A percentile compares a stretch with the other conserved stretches of the same genome.
Evolutionary conservation across 2,329 filamentous ascomycete species (phyloP).

Genomic region (Torrubiella hemipterigena): DNA sequence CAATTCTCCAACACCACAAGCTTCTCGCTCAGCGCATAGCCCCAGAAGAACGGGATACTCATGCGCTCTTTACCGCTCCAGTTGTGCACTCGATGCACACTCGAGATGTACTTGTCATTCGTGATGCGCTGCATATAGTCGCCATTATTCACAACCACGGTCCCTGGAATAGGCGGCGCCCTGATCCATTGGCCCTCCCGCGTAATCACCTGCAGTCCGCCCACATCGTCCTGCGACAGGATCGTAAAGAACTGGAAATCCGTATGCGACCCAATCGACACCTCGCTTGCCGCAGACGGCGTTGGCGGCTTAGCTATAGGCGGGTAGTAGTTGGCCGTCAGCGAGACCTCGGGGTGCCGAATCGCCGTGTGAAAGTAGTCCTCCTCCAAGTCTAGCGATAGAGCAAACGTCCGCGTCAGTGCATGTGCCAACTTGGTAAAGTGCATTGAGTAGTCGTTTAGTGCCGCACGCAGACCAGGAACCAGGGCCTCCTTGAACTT

Average conservation of each 20-base stretch:
- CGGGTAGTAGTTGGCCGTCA: constrained; percentile 20
- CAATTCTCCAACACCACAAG: constrained; percentile 26
- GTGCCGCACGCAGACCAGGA: too few species aligned
- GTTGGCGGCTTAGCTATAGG: too few species aligned
- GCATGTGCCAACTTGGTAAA: constrained; percentile 37
- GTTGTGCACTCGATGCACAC: constrained; percentile 35
- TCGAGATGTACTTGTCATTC: constrained; percentile 35
- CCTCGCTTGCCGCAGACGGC: constrained; percentile 5
- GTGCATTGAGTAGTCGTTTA: too few species aligned
- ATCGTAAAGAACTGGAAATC: constrained; percentile 41
- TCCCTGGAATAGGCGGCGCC: constrained; percentile 24
- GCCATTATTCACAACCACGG: constrained; percentile 39
- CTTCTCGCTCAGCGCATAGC: constrained; percentile 26
- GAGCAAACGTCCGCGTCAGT: constrained; percentile 37
- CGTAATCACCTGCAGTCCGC: constrained; percentile 31
- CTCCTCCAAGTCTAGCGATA: constrained; percentile 37
- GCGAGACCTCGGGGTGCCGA: background rate
- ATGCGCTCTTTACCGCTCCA: constrained; percentile 23
- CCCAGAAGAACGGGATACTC: constrained; percentile 35
- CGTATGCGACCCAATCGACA: constrained; percentile 38
- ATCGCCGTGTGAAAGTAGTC: constrained; percentile 36
- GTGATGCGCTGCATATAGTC: constrained; percentile 39
- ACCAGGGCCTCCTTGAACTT: too few species aligned
- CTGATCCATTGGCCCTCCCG: constrained; percentile 26
- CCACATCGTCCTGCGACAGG: constrained; percentile 28